These are phyloP conservation scores for Dichomitus squalens DNA, from an alignment of 1,284 basidiomycete species.

Conservation along the genomic window DNA sequence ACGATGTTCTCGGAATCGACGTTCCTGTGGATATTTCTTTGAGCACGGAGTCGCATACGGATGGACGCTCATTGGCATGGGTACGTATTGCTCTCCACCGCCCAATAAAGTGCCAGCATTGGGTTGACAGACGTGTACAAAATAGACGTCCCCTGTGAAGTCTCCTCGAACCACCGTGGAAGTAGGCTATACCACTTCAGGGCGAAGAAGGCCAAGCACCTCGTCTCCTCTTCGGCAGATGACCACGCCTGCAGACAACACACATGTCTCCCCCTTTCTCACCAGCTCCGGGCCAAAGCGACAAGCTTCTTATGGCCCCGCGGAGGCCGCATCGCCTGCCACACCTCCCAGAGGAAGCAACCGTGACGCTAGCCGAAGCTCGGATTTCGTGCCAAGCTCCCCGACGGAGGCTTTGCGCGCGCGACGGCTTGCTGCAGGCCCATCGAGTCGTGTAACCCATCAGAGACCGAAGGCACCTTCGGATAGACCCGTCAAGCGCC, in stretches of 20 bases:
- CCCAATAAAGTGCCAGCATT: too few species aligned
- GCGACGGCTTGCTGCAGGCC: constrained; percentile 1
- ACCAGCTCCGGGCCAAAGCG: neutral
- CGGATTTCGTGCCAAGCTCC: constrained; percentile 11
- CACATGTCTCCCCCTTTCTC: neutral
- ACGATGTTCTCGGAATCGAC: constrained; percentile 14
- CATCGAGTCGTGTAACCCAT: constrained; percentile 14
- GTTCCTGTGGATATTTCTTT: constrained; percentile 15
- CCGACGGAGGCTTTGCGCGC: constrained; percentile 13
- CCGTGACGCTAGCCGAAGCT: neutral
- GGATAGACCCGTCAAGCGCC: constrained; percentile 17
- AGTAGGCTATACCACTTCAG: neutral
- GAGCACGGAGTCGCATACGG: constrained; percentile 17
- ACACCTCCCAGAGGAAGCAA: neutral
- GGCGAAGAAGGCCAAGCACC: neutral
- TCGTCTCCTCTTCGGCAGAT: neutral
- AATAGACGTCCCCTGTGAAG: constrained; percentile 6
- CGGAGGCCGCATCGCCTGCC: neutral
- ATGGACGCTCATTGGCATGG: constrained; percentile 1
- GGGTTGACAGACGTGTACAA: neutral
- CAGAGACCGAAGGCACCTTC: constrained; percentile 3
- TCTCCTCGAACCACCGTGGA: neutral
- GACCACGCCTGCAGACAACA: neutral
- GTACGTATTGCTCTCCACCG: constrained; percentile 1
- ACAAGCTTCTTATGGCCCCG: neutral